phyloP scores from a whole-genome alignment of 176 grass and related monocot genomes.

The Avena atlantica region DNA sequence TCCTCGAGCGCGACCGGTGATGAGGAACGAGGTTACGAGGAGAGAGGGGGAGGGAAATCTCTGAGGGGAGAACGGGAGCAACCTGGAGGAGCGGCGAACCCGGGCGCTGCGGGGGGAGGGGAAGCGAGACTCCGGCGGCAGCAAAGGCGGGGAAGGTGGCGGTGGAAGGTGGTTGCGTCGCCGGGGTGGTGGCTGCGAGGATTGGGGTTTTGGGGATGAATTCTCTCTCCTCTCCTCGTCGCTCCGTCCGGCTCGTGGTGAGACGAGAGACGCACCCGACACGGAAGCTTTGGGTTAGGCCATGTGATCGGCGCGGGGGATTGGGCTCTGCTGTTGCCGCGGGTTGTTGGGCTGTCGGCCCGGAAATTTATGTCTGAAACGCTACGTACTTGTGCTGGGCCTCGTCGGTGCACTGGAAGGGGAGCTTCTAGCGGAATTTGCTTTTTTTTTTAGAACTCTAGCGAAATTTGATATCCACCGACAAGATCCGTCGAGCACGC shows the following conservation, averaged over 20 bases:
- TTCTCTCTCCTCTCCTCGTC: not conserved
- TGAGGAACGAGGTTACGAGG: constrained; percentile 15
- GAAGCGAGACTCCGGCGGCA: not conserved
- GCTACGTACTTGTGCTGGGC: too few relatives aligned
- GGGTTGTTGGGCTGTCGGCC: too few relatives aligned
- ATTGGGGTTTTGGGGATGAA: constrained; percentile 33
- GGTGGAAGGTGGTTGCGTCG: not conserved
- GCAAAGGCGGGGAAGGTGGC: not conserved
- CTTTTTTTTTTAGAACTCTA: too few relatives aligned
- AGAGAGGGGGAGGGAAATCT: not conserved
- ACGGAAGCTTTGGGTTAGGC: not conserved
- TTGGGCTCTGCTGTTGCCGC: too few relatives aligned
- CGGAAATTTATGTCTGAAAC: not conserved
- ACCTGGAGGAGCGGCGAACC: constrained; percentile 30
- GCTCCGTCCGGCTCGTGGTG: constrained; percentile 2
- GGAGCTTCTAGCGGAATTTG: too few relatives aligned
- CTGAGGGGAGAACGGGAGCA: not conserved
- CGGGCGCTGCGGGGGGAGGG: not conserved
- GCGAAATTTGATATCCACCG: too few relatives aligned
- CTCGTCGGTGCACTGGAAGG: too few relatives aligned
- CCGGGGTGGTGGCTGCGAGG: constrained; percentile 24
- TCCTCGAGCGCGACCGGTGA: not conserved
- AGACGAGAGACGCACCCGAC: not conserved
- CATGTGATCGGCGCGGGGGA: too few relatives aligned
- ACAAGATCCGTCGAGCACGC: too few relatives aligned